Percentiles rank a stretch among this genome's conserved stretches.
Evolutionary conservation across 2,329 filamentous ascomycete genomes (phyloP).

Genomic region (Didymella segeticola): DNA sequence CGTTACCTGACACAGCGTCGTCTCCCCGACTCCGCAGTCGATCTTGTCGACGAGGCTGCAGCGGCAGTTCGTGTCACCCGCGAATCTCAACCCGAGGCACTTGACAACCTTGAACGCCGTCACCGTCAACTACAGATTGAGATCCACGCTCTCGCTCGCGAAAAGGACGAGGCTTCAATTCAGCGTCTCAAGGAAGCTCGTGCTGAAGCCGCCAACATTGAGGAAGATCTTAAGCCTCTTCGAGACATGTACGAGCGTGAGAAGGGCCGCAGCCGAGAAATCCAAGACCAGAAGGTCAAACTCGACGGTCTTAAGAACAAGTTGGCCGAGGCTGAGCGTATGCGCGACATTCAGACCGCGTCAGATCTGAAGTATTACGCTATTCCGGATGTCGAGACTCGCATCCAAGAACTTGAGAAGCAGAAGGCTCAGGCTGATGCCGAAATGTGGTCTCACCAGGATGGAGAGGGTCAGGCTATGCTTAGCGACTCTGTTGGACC

Average conservation of each 20-base stretch:
- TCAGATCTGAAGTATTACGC: slow-evolving; percentile 97
- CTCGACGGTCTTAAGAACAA: slow-evolving; percentile 91
- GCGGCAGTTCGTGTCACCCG: slow-evolving; percentile 94
- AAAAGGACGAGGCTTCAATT: slow-evolving; percentile 93
- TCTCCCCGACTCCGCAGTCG: slow-evolving; percentile 94
- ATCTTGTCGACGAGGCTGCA: slow-evolving; percentile 94
- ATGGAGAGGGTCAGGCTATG: slow-evolving; percentile 68
- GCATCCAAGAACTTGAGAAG: slow-evolving; percentile 81
- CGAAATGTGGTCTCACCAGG: slow-evolving; percentile 62
- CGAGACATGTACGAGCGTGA: slow-evolving; percentile 96
- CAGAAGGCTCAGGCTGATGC: slow-evolving; percentile 82
- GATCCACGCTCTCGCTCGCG: slow-evolving; percentile 91
- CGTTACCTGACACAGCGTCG: slow-evolving; percentile 90
- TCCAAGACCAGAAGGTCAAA: slow-evolving; percentile 94
- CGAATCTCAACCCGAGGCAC: slow-evolving; percentile 94
- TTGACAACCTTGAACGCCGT: slow-evolving; percentile 91
- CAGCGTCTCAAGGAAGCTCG: slow-evolving; percentile 80
- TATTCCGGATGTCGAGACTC: slow-evolving; percentile 85
- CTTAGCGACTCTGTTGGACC: slow-evolving; percentile 93
- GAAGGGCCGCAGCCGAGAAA: slow-evolving; percentile 86
- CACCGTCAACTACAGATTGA: slow-evolving; percentile 94
- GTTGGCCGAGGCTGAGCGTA: slow-evolving; percentile 88
- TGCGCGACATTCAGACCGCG: slow-evolving; percentile 82
- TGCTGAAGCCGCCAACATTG: slow-evolving; percentile 90
- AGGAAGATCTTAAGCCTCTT: slow-evolving; percentile 89